Base-by-base conservation (phyloP, 2,329 filamentous ascomycete genomes). In the Pyrenophora teres region DNA sequence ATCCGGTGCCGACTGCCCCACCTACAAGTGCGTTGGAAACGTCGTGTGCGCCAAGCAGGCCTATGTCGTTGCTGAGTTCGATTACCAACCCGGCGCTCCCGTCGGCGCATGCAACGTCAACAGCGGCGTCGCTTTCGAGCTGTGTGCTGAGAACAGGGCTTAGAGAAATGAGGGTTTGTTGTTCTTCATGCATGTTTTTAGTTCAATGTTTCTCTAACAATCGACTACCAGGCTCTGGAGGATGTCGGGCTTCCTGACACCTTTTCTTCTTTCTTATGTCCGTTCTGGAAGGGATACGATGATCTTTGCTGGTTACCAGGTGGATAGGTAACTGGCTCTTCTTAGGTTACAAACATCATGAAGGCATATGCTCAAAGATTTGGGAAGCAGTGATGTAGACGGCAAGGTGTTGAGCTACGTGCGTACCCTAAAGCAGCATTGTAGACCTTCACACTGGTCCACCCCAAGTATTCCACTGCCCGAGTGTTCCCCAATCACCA, bases 401-500 rank as follows among this genome's bases (percentile, higher is more conserved):
- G 3, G 9, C 27, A 12, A 12, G 10, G 8, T 25, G 23, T 9
- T 25, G 23, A 25, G 3, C 7, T 25, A 9, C 23, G 23, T 25
- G 23, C 23, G 8, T 7, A 25, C 23, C 6, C 7, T 3, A 9
- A 25, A 7, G 7, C 6, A 8, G 23, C 23, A 25, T 25, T 25
- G 23, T 21, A 18, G 4, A 12, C 12, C 15, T 30, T 16, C 45
- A 55, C 2, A 35, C 40, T 4, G 40, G 44, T 15, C 44, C 39
- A 31, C 40, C 36, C 47, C 49, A 62, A 16, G 56, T 32, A 46
- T 56, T 63, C 69, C 68, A 70, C 52, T 70, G 66, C 10, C 60
- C 64, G 23, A 69, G 40, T 2, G 61, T 54, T 3, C 60, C 63
- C 67, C 66, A 68, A 45, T 68, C 64, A 37, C 62, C 45, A 3